Percentiles rank a stretch among this genome's conserved stretches.
Conservation (phyloP, 2,329 filamentous ascomycete genomes). For the Aspergillus intermedius region DNA sequence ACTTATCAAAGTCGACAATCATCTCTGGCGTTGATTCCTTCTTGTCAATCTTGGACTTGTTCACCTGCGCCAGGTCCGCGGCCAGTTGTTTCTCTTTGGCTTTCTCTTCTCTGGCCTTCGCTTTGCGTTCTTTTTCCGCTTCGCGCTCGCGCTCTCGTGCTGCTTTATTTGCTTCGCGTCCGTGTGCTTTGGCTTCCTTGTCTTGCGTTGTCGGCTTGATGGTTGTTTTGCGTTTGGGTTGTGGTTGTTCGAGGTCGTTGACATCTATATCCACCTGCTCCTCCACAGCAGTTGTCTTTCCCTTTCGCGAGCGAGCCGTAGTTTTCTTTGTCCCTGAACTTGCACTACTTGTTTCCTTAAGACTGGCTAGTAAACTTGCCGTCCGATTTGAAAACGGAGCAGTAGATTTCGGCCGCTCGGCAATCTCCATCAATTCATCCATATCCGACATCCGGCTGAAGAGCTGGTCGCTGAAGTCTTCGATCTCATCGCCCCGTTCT, state of each 20-base stretch:
- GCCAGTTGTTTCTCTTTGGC: conserved; percentile 57
- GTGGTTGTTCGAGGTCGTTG: conserved; percentile 42
- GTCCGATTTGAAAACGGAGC: conserved; percentile 35
- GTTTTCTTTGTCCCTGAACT: conserved; percentile 2
- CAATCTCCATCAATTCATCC: conserved; percentile 18
- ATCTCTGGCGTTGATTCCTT: conserved; percentile 68
- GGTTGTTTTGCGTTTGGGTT: conserved; percentile 38
- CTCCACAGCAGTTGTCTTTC: conserved; percentile 1
- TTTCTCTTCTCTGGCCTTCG: conserved; percentile 48
- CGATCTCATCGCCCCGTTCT: conserved; percentile 17
- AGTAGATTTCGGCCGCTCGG: conserved; percentile 11
- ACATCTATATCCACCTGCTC: conserved; percentile 13
- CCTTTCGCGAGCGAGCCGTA: conserved; percentile 6
- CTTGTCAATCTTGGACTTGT: conserved; percentile 67
- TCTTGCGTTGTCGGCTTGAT: conserved; percentile 21
- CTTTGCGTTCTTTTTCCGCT: conserved; percentile 47
- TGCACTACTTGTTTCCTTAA: conserved; percentile 14
- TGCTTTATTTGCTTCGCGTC: conserved; percentile 44
- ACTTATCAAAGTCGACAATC: conserved; percentile 63
- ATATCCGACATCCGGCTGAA: conserved; percentile 14
- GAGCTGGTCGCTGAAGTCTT: conserved; percentile 30
- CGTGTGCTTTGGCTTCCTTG: conserved; percentile 45
- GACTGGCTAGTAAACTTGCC: conserved; percentile 31
- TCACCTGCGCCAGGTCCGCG: conserved; percentile 63
- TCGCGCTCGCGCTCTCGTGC: conserved; percentile 52